Evolutionary conservation across 805 yeast species (phyloP), one percentile per base, ranked within the genome.

Genomic region (Torulaspora indica): DNA sequence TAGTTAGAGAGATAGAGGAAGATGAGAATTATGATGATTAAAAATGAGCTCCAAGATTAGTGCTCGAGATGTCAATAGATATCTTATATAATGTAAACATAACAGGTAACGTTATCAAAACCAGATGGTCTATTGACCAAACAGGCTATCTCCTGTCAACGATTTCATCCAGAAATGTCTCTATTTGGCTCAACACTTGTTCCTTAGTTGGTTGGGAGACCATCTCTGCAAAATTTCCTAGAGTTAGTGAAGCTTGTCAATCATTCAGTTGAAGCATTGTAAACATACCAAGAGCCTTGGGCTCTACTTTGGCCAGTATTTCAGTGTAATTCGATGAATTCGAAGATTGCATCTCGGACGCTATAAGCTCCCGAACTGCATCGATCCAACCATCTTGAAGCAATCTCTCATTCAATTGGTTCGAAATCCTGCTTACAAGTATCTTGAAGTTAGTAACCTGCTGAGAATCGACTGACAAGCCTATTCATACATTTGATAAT

Each of bases 301-400:
- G 82, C 54, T 79, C 84, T 9, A 87, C 60, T 24, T 69, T 66
- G 9, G 72, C 56, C 35, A 76, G 68, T 10, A 86, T 60, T 30
- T 71, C 71, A 3, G 75, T 77, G 49, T 81, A 81, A 51, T 72
- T 80, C 9, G 77, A 71, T 8, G 64, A 61, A 30, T 69, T 72
- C 18, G 69, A 69, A n/a, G 61, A 54, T 23, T 67, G 46, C 31
- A 50, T 55, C 63, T 47, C 57, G 75, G 75, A 61, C 66, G 75
- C 47, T 49, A 95, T 84, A 33, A 83, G 53, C 31, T 73, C 75
- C 36, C 78, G 72, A 22, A 90, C 80, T 43, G 81, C 74, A 54
- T 87, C 95, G 48, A 78, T 79, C 97, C 97, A 90, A 5, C 96
- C 96, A 1, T 82, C 74, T 57, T 85, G 84, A 41, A 79, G 74